Conservation (phyloP, 192 early-diverging fungal species). For the Allomyces macrogynus region DNA sequence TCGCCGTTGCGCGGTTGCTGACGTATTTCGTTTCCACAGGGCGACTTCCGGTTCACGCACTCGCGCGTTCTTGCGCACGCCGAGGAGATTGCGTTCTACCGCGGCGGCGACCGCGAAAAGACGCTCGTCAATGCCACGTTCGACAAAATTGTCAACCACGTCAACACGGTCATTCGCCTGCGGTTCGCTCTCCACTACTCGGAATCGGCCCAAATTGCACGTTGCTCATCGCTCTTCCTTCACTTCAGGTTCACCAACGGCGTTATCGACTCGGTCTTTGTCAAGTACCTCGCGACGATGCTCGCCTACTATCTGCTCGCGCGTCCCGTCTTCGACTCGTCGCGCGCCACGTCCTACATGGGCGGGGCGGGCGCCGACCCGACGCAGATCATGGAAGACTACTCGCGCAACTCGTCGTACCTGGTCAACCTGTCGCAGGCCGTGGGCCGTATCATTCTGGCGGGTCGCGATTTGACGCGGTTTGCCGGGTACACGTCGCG, state of each 20-base stretch:
- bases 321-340: slow-evolving; percentile 32
- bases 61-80: slow-evolving; percentile 85
- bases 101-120: slow-evolving; percentile 67
- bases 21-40: slow-evolving; percentile 21
- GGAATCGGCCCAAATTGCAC: too few species aligned
- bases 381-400: slow-evolving; percentile 29
- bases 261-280: slow-evolving; percentile 39
- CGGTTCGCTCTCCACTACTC: slow-evolving; percentile 48
- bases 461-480: slow-evolving; percentile 38
- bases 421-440: slow-evolving; percentile 42
- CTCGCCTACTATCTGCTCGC: slow-evolving; percentile 40
- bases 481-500: slow-evolving; percentile 44
- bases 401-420: slow-evolving; percentile 9
- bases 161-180: slow-evolving; percentile 64
- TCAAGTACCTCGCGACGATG: slow-evolving; percentile 46
- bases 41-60: slow-evolving; percentile 88
- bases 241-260: slow-evolving; percentile 23
- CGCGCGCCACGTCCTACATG: slow-evolving; percentile 30
- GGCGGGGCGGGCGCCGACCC: slow-evolving; percentile 23
- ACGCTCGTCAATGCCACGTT: slow-evolving; percentile 59
- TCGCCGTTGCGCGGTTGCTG: too few species aligned
- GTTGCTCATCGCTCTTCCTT: too few species aligned
- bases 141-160: slow-evolving; percentile 57
- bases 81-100: slow-evolving; percentile 85
- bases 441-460: slow-evolving; percentile 35